Evolutionary conservation across 345 rosid genomes (phyloP), one percentile per base, ranked within the genome.

Genomic region (Citrus trifoliata): DNA sequence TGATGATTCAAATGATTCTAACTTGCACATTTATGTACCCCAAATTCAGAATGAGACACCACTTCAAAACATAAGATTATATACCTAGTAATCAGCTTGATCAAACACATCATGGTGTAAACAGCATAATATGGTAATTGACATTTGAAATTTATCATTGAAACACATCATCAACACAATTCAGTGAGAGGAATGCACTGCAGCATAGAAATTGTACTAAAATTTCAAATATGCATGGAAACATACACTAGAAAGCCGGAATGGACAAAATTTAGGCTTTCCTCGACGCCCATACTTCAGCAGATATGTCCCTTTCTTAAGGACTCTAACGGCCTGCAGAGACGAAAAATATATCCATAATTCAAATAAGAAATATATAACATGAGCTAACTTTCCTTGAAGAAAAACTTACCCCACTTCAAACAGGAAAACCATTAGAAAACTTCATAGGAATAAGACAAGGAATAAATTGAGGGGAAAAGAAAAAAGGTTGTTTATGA

Each of bases 231-330:
- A 28, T 32, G 65, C 8, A 46, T 66, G 58, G 51, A 24, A 67
- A 70, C 86, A 73, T 88, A 93, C 93, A 67, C 81, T 86, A 6
- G 95, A 93, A 75, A 93, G 93, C 27, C 90, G 88, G 80, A 93
- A 90, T 59, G 93, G 93, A 78, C 89, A 91, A 87, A 90, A 87
- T 76, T 93, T 93, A 69, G 97, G 97, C 79, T 89, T 93, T 65
- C 97, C 93, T 63, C 89, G 77, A 4, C 93, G 84, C n/a, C 97
- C 93, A 70, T 93, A 90, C 82, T 93, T 93, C 62, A 93, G 89
- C 58, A 93, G 85, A 77, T 84, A 90, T 2, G 92, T 87, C 19
- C 97, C 95, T 83, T 91, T 93, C 88, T 90, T 93, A 22, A 93
- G 84, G 61, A 92, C 89, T 74, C 86, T 86, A 75, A 93, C 81